These are phyloP conservation scores for Corylus heterophylla DNA, from an alignment of 306 rosid genomes.

Conservation along the genomic window DNA sequence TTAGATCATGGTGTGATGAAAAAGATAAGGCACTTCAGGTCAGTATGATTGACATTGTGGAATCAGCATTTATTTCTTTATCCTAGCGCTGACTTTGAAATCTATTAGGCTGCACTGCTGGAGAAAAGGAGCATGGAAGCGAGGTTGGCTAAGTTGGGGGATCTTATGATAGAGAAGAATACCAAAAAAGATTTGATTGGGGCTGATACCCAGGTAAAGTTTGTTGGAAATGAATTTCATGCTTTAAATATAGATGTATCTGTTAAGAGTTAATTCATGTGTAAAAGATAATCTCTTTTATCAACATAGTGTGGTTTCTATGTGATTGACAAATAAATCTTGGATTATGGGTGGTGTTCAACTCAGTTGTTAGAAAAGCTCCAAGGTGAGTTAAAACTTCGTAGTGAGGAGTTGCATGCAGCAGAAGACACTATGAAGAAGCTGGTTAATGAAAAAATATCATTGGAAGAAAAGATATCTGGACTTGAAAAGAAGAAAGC, in stretches of 20 bases:
- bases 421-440: constrained; percentile 68
- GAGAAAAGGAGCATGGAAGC: constrained; percentile 76
- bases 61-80: neutral
- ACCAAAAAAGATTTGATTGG: constrained; percentile 48
- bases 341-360: constrained; percentile 16
- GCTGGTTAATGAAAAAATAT: constrained; percentile 56
- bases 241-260: constrained; percentile 1
- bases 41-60: constrained; percentile 28
- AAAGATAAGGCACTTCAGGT: constrained; percentile 84
- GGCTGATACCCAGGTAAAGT: constrained; percentile 60
- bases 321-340: constrained; percentile 16
- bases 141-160: constrained; percentile 59
- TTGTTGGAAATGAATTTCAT: constrained; percentile 8
- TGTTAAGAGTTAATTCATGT: constrained; percentile 20
- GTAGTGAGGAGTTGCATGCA: constrained; percentile 52
- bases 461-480: constrained; percentile 54
- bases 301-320: constrained; percentile 11
- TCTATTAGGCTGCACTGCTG: constrained; percentile 54
- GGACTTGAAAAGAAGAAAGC: constrained; percentile 60
- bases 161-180: constrained; percentile 49
- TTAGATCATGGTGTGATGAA: constrained; percentile 54
- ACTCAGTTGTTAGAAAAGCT: constrained; percentile 56
- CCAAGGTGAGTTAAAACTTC: constrained; percentile 68
- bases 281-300: constrained; percentile 1
- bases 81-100: constrained; percentile 19